Conservation (phyloP, 75 land plant genomes). For the Gnetum montanum region DNA sequence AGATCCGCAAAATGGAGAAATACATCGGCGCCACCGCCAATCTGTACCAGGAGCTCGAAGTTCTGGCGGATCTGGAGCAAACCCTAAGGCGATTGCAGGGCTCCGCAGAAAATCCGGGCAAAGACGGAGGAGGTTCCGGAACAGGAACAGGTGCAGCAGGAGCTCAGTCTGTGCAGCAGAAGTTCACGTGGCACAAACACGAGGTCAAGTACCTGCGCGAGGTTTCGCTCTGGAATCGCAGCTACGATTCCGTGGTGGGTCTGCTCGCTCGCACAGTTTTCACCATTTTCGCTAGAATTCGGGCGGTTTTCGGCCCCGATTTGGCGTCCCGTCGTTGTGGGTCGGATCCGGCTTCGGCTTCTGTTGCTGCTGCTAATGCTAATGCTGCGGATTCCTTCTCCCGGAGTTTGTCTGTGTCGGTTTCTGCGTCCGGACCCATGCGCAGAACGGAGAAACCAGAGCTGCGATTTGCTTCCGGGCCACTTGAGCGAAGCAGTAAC, state of each 20-base stretch:
- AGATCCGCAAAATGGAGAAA: conserved; percentile 86
- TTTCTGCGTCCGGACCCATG: neutral
- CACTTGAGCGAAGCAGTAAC: conserved; percentile 1
- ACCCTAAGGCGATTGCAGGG: conserved; percentile 44
- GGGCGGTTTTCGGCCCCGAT: conserved; percentile 52
- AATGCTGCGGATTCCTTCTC: neutral
- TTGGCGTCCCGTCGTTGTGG: conserved; percentile 36
- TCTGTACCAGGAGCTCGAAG: conserved; percentile 77
- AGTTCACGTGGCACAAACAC: conserved; percentile 71
- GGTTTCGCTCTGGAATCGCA: conserved; percentile 85
- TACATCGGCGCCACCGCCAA: conserved; percentile 43
- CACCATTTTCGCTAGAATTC: conserved; percentile 65
- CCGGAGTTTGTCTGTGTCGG: conserved; percentile 3
- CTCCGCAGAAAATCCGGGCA: too few species aligned
- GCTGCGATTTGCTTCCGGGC: neutral
- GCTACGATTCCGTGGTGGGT: conserved; percentile 69
- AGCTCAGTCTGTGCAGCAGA: conserved; percentile 65
- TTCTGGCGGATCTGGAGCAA: conserved; percentile 71
- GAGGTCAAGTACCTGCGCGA: conserved; percentile 64
- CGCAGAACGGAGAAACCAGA: neutral
- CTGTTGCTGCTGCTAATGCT: neutral
- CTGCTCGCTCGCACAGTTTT: conserved; percentile 70
- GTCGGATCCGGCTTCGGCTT: too few species aligned
- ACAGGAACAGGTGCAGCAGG: conserved; percentile 38
- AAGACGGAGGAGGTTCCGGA: conserved; percentile 28